Evolutionary conservation across 257 asterid genomes (phyloP).

Genomic region (Linaria vulgaris): DNA sequence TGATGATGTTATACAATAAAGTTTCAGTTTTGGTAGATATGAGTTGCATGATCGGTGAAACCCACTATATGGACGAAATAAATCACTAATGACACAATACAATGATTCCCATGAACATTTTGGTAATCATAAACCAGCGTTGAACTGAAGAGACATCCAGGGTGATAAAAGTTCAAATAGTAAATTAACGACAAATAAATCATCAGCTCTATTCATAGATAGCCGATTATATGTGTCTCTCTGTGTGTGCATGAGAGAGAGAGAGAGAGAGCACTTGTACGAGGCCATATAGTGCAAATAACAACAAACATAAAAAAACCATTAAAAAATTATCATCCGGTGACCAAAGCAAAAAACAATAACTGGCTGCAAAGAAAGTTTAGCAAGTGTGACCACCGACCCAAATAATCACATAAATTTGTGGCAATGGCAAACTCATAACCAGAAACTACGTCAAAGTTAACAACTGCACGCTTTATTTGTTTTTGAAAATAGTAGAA

Average conservation of each 20-base stretch:
- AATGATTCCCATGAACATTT: background rate
- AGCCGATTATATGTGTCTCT: background rate
- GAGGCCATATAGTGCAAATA: background rate
- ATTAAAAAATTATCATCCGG: too few relatives aligned
- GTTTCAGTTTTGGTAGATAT: background rate
- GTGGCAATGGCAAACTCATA: too few relatives aligned
- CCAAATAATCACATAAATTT: too few relatives aligned
- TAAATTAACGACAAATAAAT: background rate
- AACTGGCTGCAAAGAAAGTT: too few relatives aligned
- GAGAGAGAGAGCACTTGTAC: background rate
- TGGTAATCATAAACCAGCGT: too few relatives aligned
- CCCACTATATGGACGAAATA: background rate
- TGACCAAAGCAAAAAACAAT: too few relatives aligned
- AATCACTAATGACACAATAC: background rate
- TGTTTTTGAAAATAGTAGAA: too few relatives aligned
- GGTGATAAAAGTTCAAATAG: background rate
- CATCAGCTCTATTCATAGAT: background rate
- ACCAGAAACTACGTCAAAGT: too few relatives aligned
- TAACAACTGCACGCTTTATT: too few relatives aligned
- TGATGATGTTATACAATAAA: background rate
- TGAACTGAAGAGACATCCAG: too few relatives aligned
- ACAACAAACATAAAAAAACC: too few relatives aligned
- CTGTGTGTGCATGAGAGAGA: background rate
- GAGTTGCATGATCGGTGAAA: background rate
- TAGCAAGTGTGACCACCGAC: too few relatives aligned